Conservation (phyloP, 495 filamentous ascomycete genomes). For the Hypoxylon perforatum region DNA sequence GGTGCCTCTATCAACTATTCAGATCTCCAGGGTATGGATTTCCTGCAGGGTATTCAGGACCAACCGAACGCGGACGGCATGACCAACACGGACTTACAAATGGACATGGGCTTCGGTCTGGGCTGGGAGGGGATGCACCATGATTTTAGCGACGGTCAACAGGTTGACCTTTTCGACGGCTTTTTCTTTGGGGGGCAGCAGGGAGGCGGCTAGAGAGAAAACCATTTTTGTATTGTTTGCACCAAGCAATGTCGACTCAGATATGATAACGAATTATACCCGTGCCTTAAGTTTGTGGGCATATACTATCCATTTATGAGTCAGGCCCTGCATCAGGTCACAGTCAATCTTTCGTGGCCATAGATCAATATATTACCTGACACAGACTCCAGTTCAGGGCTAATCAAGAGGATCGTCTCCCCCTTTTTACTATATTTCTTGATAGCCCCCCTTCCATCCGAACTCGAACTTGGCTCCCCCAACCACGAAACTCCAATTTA, state of each 20-base stretch:
- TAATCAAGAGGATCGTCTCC: too few species aligned
- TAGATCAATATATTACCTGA: too few species aligned
- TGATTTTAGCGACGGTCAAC: slow-evolving; percentile 81
- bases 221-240: neutral
- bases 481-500: too few species aligned
- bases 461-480: too few species aligned
- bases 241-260: neutral
- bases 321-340: too few species aligned
- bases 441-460: too few species aligned
- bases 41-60: slow-evolving; percentile 54
- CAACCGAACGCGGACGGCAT: slow-evolving; percentile 44
- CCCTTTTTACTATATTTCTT: slow-evolving; percentile 10
- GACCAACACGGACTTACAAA: slow-evolving; percentile 49
- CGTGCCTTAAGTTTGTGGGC: too few species aligned
- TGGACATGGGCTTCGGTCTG: slow-evolving; percentile 81
- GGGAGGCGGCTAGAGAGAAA: slow-evolving; percentile 39
- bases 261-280: slow-evolving; percentile 9
- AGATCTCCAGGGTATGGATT: slow-evolving; percentile 60
- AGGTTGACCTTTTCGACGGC: slow-evolving; percentile 87
- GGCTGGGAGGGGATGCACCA: slow-evolving; percentile 77
- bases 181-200: slow-evolving; percentile 84
- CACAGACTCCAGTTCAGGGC: too few species aligned
- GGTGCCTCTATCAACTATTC: slow-evolving; percentile 45
- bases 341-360: too few species aligned
- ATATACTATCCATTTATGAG: too few species aligned